Percentiles rank a stretch among this genome's conserved stretches.
These are phyloP conservation scores for Tilletia walkeri DNA, from an alignment of 1,284 basidiomycete species.

Conservation along the genomic window DNA sequence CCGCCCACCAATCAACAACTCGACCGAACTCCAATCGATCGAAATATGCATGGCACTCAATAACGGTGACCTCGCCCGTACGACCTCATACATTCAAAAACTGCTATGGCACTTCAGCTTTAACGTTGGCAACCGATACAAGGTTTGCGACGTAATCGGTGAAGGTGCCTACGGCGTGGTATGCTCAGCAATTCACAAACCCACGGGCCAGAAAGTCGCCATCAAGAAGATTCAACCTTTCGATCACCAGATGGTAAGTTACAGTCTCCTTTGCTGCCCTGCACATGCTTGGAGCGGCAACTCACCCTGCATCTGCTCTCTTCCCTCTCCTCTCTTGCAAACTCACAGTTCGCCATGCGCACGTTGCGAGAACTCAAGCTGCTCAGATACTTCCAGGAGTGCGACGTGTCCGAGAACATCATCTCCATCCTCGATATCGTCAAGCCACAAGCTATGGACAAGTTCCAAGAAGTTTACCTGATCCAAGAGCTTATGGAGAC, in stretches of 20 bases:
- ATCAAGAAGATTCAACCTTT: slow-evolving; percentile 57
- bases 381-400: slow-evolving; percentile 27
- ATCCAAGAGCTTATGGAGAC: slow-evolving; percentile 78
- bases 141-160: slow-evolving; percentile 57
- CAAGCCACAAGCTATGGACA: slow-evolving; percentile 30
- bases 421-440: slow-evolving; percentile 40
- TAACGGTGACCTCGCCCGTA: background rate
- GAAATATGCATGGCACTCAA: background rate
- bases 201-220: slow-evolving; percentile 57
- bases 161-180: slow-evolving; percentile 59
- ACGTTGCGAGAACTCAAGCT: slow-evolving; percentile 32
- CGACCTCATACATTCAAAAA: background rate
- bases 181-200: slow-evolving; percentile 55
- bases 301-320: background rate
- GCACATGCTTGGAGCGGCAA: background rate
- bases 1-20: background rate
- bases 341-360: slow-evolving; percentile 25
- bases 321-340: background rate
- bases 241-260: slow-evolving; percentile 49
- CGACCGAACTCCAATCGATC: background rate
- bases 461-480: slow-evolving; percentile 44
- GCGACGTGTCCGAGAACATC: slow-evolving; percentile 31
- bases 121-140: slow-evolving; percentile 43
- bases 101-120: slow-evolving; percentile 16
- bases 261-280: background rate